These are phyloP conservation scores for Roridomyces roridus DNA, from an alignment of 768 basidiomycete genomes.

Conservation along the genomic window DNA sequence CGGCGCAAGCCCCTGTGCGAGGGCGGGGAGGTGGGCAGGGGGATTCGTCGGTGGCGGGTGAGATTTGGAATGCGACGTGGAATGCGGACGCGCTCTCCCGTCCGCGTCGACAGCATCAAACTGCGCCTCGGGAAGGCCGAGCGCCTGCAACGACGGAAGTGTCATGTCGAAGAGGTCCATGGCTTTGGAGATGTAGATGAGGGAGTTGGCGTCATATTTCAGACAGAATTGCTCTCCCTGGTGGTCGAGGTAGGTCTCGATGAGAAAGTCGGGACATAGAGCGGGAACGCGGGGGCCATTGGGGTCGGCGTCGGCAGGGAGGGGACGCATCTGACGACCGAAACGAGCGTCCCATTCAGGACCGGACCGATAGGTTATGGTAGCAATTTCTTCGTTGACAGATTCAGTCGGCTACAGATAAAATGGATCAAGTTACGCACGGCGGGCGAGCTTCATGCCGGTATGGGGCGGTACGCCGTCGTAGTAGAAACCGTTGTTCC, in stretches of 20 bases:
- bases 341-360: slow-evolving; percentile 99
- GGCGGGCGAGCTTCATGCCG: slow-evolving; percentile 98
- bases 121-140: slow-evolving; percentile 55
- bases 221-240: slow-evolving; percentile 97
- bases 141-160: slow-evolving; percentile 68
- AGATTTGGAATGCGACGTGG: slow-evolving; percentile 65
- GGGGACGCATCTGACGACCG: slow-evolving; percentile 70
- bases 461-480: slow-evolving; percentile 93
- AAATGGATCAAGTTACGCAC: slow-evolving; percentile 45
- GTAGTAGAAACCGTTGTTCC: slow-evolving; percentile 99
- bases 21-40: slow-evolving; percentile 74
- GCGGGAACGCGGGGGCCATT: slow-evolving; percentile 60
- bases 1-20: slow-evolving; percentile 80
- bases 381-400: slow-evolving; percentile 85
- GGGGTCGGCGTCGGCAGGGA: slow-evolving; percentile 41
- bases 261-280: slow-evolving; percentile 95
- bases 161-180: slow-evolving; percentile 99
- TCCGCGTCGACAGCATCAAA: slow-evolving; percentile 36
- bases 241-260: slow-evolving; percentile 98
- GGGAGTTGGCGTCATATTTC: slow-evolving; percentile 98
- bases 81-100: slow-evolving; percentile 33
- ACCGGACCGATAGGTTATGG: slow-evolving; percentile 98
- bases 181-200: slow-evolving; percentile 98
- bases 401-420: not conserved
- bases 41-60: slow-evolving; percentile 77